Evolutionary conservation across 441 rosid species (phyloP).

Genomic region (Adansonia madagascariensis): DNA sequence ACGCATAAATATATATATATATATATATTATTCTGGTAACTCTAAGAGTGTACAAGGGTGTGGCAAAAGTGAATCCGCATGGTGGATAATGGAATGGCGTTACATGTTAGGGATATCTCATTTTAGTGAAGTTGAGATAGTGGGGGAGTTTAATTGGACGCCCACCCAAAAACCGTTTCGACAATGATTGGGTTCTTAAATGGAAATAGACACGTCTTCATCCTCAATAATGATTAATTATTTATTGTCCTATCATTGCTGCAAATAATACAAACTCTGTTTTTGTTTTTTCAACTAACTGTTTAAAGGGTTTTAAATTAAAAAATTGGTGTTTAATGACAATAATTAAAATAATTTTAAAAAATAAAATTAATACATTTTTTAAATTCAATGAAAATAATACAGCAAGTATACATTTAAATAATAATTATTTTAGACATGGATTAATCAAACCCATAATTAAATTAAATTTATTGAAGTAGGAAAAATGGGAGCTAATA

Average conservation of each 20-base stretch:
- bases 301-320: no score
- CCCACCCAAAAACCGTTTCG: conserved; percentile 26
- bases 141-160: conserved; percentile 8
- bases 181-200: conserved; percentile 37
- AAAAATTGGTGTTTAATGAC: no score
- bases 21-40: no score
- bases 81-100: conserved; percentile 8
- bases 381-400: no score
- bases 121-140: no score
- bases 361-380: no score
- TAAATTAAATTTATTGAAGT: neutral
- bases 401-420: no score
- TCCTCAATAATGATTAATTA: conserved; percentile 18
- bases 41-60: no score
- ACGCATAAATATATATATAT: no score
- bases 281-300: no score
- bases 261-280: neutral
- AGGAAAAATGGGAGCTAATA: conserved; percentile 24
- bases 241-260: neutral
- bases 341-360: no score
- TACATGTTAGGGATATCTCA: conserved; percentile 2
- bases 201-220: conserved; percentile 23
- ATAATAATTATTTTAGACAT: no score
- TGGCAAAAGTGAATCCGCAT: neutral
- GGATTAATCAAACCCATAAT: neutral